A percentile compares a stretch with the other conserved stretches of the same genome.
Conservation (phyloP, 306 rosid genomes). For the Geum urbanum region DNA sequence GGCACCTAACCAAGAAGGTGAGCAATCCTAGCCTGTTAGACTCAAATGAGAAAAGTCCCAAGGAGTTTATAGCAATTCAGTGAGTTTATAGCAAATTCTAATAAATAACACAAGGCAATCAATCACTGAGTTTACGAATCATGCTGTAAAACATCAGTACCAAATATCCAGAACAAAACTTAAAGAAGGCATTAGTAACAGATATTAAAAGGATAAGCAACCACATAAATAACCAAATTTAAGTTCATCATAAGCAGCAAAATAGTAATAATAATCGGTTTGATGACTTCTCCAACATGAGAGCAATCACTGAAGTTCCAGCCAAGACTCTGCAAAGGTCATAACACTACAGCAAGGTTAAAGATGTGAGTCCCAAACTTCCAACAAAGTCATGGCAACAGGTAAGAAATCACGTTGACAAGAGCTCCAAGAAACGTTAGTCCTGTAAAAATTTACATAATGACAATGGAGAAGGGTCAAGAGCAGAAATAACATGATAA, state of each 20-base stretch:
- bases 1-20: not conserved
- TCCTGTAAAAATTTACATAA: constrained; percentile 89
- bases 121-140: not conserved
- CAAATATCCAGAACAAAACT: constrained; percentile 38
- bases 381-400: constrained; percentile 99
- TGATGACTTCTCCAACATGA: constrained; percentile 45
- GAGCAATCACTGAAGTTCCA: constrained; percentile 39
- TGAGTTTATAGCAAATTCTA: not conserved
- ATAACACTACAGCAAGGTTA: constrained; percentile 99
- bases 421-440: constrained; percentile 97
- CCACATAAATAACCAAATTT: constrained; percentile 30
- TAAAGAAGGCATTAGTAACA: constrained; percentile 47
- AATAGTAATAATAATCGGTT: constrained; percentile 28
- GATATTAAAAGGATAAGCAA: constrained; percentile 33
- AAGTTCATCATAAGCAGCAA: constrained; percentile 42
- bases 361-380: constrained; percentile 99
- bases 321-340: constrained; percentile 92
- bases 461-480: constrained; percentile 60
- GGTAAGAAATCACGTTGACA: constrained; percentile 98
- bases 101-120: constrained; percentile 11
- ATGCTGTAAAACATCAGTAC: constrained; percentile 29
- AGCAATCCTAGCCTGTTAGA: not conserved
- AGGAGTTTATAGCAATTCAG: constrained; percentile 12
- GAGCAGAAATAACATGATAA: constrained; percentile 35
- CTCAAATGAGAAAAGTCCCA: constrained; percentile 20